phyloP scores from a whole-genome alignment of 208 protist species.

The Plasmodiophora brassicae region DNA sequence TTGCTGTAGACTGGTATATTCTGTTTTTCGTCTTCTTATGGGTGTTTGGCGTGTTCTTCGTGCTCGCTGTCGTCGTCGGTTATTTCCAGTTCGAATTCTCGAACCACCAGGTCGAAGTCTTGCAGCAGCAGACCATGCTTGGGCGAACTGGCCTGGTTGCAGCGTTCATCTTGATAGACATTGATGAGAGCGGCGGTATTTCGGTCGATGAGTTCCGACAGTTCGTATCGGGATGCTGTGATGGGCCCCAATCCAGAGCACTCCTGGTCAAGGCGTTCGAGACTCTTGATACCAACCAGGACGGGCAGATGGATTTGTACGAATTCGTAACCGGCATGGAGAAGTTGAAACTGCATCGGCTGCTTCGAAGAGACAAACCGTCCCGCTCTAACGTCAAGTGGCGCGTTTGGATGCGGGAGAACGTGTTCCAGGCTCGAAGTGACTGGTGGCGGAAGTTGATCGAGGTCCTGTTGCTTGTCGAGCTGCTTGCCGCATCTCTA shows the following conservation, averaged over 20 bases:
- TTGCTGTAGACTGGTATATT: too few species aligned
- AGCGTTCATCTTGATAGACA: constrained; percentile 8
- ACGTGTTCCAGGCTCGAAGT: background rate
- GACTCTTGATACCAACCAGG: background rate
- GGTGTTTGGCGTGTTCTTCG: too few species aligned
- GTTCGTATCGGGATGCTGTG: background rate
- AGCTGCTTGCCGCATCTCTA: background rate
- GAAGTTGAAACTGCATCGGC: background rate
- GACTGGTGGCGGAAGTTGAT: constrained; percentile 14
- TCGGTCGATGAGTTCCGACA: background rate
- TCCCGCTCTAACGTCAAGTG: background rate
- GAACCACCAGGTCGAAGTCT: background rate
- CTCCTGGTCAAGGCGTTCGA: background rate
- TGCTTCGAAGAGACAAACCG: background rate
- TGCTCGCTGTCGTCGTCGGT: too few species aligned
- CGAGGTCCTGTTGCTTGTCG: background rate
- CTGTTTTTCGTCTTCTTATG: too few species aligned
- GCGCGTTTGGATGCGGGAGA: constrained; percentile 3
- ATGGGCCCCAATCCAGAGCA: background rate
- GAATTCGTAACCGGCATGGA: constrained; percentile 22
- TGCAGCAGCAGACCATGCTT: background rate
- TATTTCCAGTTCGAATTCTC: background rate
- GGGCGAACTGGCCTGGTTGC: background rate
- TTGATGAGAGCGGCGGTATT: constrained; percentile 1
- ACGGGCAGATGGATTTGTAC: constrained; percentile 15